Conservation (phyloP, 371 early-diverging fungal genomes). For the Blakeslea trispora region DNA sequence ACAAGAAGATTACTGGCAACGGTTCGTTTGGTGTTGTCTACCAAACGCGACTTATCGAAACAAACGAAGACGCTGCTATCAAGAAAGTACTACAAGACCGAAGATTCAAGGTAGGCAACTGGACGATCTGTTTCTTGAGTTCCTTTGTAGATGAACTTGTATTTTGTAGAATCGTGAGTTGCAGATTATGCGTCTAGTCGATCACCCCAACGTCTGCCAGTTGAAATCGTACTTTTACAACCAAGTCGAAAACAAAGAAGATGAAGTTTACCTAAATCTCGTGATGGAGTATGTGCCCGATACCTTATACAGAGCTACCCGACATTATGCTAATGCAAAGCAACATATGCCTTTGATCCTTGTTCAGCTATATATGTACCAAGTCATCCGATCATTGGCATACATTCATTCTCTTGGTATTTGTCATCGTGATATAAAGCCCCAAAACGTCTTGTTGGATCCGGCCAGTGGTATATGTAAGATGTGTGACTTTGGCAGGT, state of each 20-base stretch:
- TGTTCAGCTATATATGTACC: slow-evolving; percentile 96
- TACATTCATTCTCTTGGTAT: slow-evolving; percentile 89
- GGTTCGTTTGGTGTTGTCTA: slow-evolving; percentile 98
- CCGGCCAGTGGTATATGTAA: slow-evolving; percentile 87
- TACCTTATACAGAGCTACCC: slow-evolving; percentile 82
- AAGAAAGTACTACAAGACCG: slow-evolving; percentile 97
- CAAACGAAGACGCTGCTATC: slow-evolving; percentile 86
- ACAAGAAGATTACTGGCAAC: slow-evolving; percentile 91
- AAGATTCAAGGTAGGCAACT: slow-evolving; percentile 84
- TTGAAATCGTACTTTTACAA: slow-evolving; percentile 81
- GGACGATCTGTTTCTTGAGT: neutral
- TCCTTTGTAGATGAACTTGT: neutral
- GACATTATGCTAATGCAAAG: slow-evolving; percentile 81
- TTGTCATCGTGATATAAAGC: slow-evolving; percentile 71
- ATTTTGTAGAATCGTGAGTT: slow-evolving; percentile 77
- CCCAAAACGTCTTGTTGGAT: slow-evolving; percentile 77
- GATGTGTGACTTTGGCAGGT: slow-evolving; percentile 98
- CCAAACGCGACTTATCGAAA: slow-evolving; percentile 85
- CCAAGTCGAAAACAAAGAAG: slow-evolving; percentile 64
- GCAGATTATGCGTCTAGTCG: slow-evolving; percentile 83
- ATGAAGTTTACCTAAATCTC: slow-evolving; percentile 85
- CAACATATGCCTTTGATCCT: slow-evolving; percentile 89
- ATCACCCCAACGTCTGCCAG: slow-evolving; percentile 79
- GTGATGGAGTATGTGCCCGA: slow-evolving; percentile 87
- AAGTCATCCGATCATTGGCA: slow-evolving; percentile 93